Evolutionary conservation across 768 basidiomycete species (phyloP), one percentile per base, ranked within the genome.

Genomic region (Psilocybe cubensis): DNA sequence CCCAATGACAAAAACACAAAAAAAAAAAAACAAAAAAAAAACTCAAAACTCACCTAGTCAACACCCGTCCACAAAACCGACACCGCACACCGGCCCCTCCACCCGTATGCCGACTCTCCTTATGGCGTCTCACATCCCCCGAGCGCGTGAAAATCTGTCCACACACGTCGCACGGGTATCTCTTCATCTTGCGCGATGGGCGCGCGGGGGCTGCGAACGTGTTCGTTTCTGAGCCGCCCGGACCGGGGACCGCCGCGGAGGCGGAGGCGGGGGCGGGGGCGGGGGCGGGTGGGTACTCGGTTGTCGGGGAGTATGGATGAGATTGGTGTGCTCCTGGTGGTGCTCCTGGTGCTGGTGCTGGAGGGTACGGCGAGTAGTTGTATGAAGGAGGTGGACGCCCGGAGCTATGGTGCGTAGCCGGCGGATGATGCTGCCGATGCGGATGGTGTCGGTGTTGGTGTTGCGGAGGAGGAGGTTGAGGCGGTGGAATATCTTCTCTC

Each of bases 51-150:
- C n/a, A 67, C 66, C 66, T 55, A 21, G 66, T 64, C 27, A 64
- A 59, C 28, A 63, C 60, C 44, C 61, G 28, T 20, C 61, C 63
- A 54, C 66, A 67, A 55, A 58, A 65, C 40, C 54, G 60, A 52
- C 66, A 65, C 49, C 53, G 50, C 52, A 59, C 59, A 2, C 62
- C 60, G 1, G 46, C 56, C 18, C 54, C 57, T 27, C 58, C 63
- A 52, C 54, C 62, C 42, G 51, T 54, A 52, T 67, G 66, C 42
- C 66, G 64, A 20, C 57, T 59, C 12, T 58, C 62, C 60, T 65
- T 63, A 44, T 67, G 66, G 42, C 66, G 58, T 40, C 60, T 56
- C 56, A 67, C 66, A 60, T 67, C 66, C 31, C 63, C 66, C 40
- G 62, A 65, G 38, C 66, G 51, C 31, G 66, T 65, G 42, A 67